Conservation (phyloP, 257 asterid genomes). For the Ophiorrhiza pumila region DNA sequence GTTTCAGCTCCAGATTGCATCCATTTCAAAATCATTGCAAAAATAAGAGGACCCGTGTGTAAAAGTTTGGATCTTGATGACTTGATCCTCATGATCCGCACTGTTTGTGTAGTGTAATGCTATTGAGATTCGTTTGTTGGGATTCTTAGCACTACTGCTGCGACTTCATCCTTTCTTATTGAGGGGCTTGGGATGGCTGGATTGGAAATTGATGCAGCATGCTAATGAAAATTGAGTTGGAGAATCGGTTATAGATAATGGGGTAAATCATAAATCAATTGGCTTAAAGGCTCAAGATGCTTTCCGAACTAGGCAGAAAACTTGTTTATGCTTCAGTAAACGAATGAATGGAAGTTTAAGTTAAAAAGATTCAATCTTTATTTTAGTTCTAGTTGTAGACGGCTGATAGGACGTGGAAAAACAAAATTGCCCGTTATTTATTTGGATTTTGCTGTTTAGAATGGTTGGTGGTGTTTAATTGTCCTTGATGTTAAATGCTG, state of each 20-base stretch:
- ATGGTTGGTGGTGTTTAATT: neutral
- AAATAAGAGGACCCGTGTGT: conserved; percentile 5
- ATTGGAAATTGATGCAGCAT: neutral
- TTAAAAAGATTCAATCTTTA: neutral
- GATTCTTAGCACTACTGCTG: too few relatives aligned
- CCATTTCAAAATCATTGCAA: neutral
- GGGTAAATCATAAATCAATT: neutral
- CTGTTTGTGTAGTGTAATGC: neutral
- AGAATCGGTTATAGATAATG: neutral
- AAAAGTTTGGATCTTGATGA: neutral
- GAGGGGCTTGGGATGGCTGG: neutral
- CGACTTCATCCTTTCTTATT: neutral
- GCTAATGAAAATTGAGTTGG: neutral
- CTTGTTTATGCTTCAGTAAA: neutral
- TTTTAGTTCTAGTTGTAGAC: neutral
- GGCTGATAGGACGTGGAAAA: neutral
- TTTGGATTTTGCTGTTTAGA: neutral
- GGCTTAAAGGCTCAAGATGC: neutral
- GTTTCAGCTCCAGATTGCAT: neutral
- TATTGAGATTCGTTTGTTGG: neutral
- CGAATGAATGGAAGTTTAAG: neutral
- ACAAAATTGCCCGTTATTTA: too few relatives aligned
- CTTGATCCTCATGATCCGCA: conserved; percentile 4
- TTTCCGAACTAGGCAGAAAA: too few relatives aligned
- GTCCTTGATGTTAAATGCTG: neutral